Conservation (phyloP, 192 early-diverging fungal species). For the Dissophora ornata region DNA sequence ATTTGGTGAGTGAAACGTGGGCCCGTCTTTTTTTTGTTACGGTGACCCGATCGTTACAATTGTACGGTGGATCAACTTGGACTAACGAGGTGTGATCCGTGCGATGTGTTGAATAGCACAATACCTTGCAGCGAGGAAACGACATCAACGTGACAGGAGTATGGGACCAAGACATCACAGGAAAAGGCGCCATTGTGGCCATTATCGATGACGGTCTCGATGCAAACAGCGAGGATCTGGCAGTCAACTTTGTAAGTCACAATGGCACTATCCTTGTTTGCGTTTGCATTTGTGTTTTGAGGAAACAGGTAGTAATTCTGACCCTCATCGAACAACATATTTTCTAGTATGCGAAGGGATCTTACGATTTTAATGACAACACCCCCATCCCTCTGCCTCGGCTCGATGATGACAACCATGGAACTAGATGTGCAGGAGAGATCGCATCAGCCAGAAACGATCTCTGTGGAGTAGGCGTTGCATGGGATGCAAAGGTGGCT, state of each 20-base stretch:
- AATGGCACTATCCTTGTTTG: too few species aligned
- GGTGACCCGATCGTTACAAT: too few species aligned
- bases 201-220: conserved; percentile 98
- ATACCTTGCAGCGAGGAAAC: conserved; percentile 66
- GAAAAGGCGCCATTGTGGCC: conserved; percentile 85
- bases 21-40: neutral
- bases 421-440: conserved; percentile 97
- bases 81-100: neutral
- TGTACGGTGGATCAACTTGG: too few species aligned
- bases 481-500: conserved; percentile 88
- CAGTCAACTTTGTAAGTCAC: conserved; percentile 85
- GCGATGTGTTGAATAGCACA: conserved; percentile 48
- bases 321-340: neutral
- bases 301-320: neutral
- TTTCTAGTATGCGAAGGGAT: conserved; percentile 79
- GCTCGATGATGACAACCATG: conserved; percentile 86
- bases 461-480: conserved; percentile 94
- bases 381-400: conserved; percentile 78
- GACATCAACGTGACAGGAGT: conserved; percentile 95
- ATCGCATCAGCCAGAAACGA: conserved; percentile 93
- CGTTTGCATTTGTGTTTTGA: too few species aligned
- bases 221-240: conserved; percentile 83
- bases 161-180: conserved; percentile 89
- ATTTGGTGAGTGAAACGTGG: conserved; percentile 67
- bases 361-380: conserved; percentile 95